A percentile compares a stretch with the other conserved stretches of the same genome.
phyloP scores from a whole-genome alignment of 2,329 filamentous ascomycete genomes.

The Calonectria naviculata region DNA sequence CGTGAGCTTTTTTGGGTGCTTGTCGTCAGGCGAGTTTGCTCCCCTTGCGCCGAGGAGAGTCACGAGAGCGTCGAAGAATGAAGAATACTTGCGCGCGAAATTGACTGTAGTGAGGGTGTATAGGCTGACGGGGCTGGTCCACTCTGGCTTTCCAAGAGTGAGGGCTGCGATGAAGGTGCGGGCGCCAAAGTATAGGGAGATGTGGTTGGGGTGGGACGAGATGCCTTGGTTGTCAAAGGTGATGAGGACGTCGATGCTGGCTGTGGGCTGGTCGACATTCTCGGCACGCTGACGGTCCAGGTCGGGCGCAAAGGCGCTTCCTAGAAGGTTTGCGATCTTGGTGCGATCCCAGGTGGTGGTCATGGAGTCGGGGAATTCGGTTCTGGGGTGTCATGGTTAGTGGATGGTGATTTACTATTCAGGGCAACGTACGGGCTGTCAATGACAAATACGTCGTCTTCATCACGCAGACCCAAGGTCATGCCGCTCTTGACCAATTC shows the following conservation, averaged over 20 bases:
- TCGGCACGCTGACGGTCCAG: constrained; percentile 52
- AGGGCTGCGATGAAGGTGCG: constrained; percentile 76
- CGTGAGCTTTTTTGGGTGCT: constrained; percentile 69
- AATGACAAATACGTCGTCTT: constrained; percentile 87
- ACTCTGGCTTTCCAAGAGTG: constrained; percentile 71
- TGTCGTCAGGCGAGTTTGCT: constrained; percentile 45
- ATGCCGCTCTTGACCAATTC: constrained; percentile 87
- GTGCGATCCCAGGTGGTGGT: constrained; percentile 78
- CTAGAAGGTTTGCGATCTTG: constrained; percentile 77
- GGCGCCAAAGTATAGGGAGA: constrained; percentile 86
- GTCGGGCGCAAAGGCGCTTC: constrained; percentile 78
- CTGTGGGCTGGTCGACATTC: constrained; percentile 51
- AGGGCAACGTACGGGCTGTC: constrained; percentile 73
- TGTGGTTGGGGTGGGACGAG: constrained; percentile 93
- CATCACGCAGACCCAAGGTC: constrained; percentile 77
- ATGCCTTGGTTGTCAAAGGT: constrained; percentile 90
- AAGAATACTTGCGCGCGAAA: constrained; percentile 83
- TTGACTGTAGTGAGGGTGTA: constrained; percentile 85
- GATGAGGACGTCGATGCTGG: constrained; percentile 82
- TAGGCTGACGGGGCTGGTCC: constrained; percentile 79
- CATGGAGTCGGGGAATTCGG: constrained; percentile 91
- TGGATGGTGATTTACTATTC: not conserved
- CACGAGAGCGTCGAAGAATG: constrained; percentile 78
- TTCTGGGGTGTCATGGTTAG: constrained; percentile 32
- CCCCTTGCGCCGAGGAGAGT: constrained; percentile 67